Evolutionary conservation across 257 asterid genomes (phyloP).

Genomic region (Capsicum rhomboideum): DNA sequence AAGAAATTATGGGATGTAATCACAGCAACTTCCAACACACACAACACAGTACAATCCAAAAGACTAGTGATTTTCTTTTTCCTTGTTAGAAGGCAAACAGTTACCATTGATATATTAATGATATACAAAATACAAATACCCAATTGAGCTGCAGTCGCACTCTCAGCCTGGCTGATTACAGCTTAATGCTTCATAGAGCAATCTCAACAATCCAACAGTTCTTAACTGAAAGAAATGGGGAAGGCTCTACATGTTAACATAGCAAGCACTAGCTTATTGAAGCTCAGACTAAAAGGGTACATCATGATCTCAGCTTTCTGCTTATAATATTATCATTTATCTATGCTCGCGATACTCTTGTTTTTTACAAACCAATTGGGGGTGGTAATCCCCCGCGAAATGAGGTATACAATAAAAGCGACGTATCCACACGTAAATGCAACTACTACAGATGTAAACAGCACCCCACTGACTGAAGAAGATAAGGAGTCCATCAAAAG

Average conservation of each 20-base stretch:
- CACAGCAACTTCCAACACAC: neutral
- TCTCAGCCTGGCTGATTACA: neutral
- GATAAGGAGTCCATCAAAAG: slow-evolving; percentile 57
- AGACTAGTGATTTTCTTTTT: neutral
- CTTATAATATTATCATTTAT: neutral
- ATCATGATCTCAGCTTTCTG: neutral
- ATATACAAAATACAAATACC: neutral
- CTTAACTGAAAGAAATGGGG: neutral
- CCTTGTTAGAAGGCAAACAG: neutral
- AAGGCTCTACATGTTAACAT: neutral
- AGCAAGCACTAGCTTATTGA: neutral
- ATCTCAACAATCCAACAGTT: neutral
- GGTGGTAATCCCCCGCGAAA: slow-evolving; percentile 30
- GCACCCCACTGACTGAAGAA: slow-evolving; percentile 39
- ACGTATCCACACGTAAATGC: slow-evolving; percentile 43
- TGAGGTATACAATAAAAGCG: slow-evolving; percentile 51
- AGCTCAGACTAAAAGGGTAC: neutral
- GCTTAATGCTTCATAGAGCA: neutral
- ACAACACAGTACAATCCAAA: neutral
- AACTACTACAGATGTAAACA: slow-evolving; percentile 25
- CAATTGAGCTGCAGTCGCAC: neutral
- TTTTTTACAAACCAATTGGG: slow-evolving; percentile 26
- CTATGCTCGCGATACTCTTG: slow-evolving; percentile 17
- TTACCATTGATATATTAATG: neutral
- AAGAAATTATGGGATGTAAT: too few species aligned